Percentiles rank a stretch among this genome's conserved stretches.
phyloP scores from a whole-genome alignment of 306 rosid species.

The Dicorynia guianensis region DNA sequence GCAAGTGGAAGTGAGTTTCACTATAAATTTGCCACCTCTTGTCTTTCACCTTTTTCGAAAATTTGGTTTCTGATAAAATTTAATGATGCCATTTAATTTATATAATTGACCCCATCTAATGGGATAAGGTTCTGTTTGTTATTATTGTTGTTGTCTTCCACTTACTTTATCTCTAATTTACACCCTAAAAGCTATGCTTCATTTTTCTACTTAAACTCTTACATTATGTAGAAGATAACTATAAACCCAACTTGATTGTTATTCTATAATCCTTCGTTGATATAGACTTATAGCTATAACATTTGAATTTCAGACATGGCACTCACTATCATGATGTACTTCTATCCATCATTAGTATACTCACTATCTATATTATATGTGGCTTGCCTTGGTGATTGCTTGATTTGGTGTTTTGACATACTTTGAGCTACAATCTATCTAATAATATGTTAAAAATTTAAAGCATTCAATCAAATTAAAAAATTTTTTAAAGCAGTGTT shows the following conservation, averaged over 20 bases:
- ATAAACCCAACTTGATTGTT: neutral
- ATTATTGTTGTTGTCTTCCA: neutral
- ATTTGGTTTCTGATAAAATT: too few species aligned
- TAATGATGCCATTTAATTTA: too few species aligned
- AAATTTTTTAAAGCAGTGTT: neutral
- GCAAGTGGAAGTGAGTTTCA: too few species aligned
- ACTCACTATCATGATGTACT: neutral
- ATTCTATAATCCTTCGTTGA: neutral
- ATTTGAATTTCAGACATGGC: neutral
- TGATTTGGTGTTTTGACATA: neutral
- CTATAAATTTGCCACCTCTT: too few species aligned
- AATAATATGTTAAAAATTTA: neutral
- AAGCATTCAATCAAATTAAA: neutral
- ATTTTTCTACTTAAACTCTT: neutral
- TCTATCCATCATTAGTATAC: neutral
- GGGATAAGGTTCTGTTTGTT: neutral
- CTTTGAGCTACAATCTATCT: neutral
- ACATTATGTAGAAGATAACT: neutral
- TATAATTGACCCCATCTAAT: too few species aligned
- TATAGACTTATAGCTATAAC: neutral
- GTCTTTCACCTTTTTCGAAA: too few species aligned
- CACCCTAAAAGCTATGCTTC: too few species aligned
- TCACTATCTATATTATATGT: neutral
- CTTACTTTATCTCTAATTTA: too few species aligned
- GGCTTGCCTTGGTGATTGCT: neutral